Evolutionary conservation across 352 stramenopile genomes (phyloP), one percentile per base, ranked within the genome.

Genomic region (Phytophthora melonis): DNA sequence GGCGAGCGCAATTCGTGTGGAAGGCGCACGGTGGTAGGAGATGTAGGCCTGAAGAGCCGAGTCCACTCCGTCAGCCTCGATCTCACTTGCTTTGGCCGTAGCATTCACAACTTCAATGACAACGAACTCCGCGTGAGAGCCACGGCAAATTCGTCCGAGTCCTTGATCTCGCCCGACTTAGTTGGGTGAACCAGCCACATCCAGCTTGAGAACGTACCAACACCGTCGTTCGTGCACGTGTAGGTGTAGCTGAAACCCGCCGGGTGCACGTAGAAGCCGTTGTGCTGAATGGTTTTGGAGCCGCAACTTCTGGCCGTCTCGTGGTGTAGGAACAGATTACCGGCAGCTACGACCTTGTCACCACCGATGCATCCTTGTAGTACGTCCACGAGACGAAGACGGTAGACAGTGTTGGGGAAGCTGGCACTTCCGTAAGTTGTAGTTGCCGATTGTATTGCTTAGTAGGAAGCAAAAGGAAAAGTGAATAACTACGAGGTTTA

Each of bases 171-270:
- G 5, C 85, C 87, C 9, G 68, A 71, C 23, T 70, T 72, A 9
- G 74, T 93, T 58, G 83, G 81, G 70, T 94, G 86, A 52, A 80
- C 54, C 21, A 88, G 77, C 83, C 83, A 94, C 75, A 80, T 60
- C 58, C 93, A 55, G 55, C 62, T 84, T 55, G 80, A 83, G 59
- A 94, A 18, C 18, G 60, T 47, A 21, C 87, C 87, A 1, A 45
- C 63, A n/a, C 61, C 65, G 32, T 61, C 19, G 16, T 67, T 74
- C 21, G 77, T 88, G 80, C 87, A 92, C 62, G 73, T 82, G 74
- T 88, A 94, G 9, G 73, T 76, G 63, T 88, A 93, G 78, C 90
- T 90, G 68, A 93, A 80, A 57, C 84, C 84, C 3, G 78, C 79
- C 19, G 81, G 70, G 63, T 93, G 84, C 25, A 89, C 72, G 75